Evolutionary conservation across 176 grass and related monocot species (phyloP).

Genomic region (Paspalum notatum): DNA sequence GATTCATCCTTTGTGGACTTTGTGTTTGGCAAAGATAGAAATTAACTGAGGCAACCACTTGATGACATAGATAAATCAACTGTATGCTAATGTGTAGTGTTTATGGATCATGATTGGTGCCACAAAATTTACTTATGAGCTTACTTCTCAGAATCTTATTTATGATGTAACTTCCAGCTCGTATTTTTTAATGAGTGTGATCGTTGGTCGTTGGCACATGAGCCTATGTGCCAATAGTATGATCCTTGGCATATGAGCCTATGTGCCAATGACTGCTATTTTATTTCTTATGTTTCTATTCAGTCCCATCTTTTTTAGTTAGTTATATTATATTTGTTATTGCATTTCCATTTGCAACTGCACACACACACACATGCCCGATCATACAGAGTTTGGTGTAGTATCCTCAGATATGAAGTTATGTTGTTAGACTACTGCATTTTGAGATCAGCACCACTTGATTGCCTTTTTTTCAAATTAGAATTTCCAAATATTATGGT

Average conservation of each 20-base stretch:
- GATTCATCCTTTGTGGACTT: not conserved
- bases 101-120: not conserved
- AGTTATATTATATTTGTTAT: not conserved
- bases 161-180: not conserved
- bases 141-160: not conserved
- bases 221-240: not conserved
- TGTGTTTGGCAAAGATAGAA: slow-evolving; percentile 5
- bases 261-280: not conserved
- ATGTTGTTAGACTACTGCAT: not conserved
- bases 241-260: not conserved
- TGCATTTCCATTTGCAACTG: not conserved
- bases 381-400: too few species aligned
- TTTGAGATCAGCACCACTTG: not conserved
- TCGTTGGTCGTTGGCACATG: not conserved
- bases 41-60: slow-evolving; percentile 12
- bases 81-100: slow-evolving; percentile 13
- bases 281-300: not conserved
- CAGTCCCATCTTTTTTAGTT: not conserved
- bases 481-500: not conserved
- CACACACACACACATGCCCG: too few species aligned
- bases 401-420: not conserved
- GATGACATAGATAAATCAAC: not conserved
- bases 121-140: not conserved
- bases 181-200: not conserved
- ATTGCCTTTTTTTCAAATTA: slow-evolving; percentile 11